Conservation (phyloP, 768 basidiomycete genomes). For the Cyathus striatus region DNA sequence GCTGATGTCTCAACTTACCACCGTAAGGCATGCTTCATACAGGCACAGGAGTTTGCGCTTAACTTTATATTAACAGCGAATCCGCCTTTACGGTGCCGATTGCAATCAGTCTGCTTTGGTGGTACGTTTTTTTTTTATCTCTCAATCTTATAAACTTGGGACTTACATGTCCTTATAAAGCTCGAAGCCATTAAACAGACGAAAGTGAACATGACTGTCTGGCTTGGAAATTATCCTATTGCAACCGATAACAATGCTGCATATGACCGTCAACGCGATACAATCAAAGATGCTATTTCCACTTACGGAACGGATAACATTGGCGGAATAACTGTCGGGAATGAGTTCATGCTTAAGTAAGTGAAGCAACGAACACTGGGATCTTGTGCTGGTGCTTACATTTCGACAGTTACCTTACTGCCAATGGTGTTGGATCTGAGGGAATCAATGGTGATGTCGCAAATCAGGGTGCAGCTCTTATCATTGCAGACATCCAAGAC, state of each 20-base stretch:
- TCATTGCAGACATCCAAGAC: constrained; percentile 64
- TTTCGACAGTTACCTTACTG: constrained; percentile 59
- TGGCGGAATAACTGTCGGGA: constrained; percentile 83
- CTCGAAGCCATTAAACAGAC: constrained; percentile 89
- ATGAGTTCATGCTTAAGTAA: constrained; percentile 86
- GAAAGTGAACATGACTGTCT: constrained; percentile 82
- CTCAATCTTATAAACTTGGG: too few relatives aligned
- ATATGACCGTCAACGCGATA: constrained; percentile 67
- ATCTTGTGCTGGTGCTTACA: too few relatives aligned
- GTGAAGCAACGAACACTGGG: too few relatives aligned
- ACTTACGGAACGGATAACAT: constrained; percentile 76
- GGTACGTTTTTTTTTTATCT: constrained; percentile 34
- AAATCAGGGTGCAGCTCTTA: constrained; percentile 55
- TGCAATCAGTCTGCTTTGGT: constrained; percentile 80
- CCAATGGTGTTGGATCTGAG: constrained; percentile 31
- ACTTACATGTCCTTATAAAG: constrained; percentile 17
- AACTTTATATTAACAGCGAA: constrained; percentile 33
- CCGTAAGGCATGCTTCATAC: constrained; percentile 25
- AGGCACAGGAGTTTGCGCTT: neutral
- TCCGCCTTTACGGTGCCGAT: constrained; percentile 85
- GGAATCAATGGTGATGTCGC: constrained; percentile 54
- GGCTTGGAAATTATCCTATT: constrained; percentile 64
- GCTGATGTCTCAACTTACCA: constrained; percentile 84
- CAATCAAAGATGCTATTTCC: constrained; percentile 63
- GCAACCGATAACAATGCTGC: constrained; percentile 61